Evolutionary conservation across 805 yeast species (phyloP), one percentile per base, ranked within the genome.

Genomic region (Monosporozyma aquatica): DNA sequence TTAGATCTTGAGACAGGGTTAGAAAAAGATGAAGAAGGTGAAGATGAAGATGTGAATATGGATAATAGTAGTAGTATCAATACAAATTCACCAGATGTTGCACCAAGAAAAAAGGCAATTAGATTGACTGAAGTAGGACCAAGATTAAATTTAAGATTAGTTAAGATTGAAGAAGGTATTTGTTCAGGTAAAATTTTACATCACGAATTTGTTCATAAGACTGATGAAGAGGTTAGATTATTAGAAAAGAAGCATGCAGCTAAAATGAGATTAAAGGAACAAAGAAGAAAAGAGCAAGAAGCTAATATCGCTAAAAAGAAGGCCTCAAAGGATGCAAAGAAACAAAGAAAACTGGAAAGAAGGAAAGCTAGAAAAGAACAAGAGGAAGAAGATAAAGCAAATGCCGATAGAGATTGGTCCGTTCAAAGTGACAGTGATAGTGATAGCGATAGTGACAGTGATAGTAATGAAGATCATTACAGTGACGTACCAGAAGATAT

Each of bases 121-220:
- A 89, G 87, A 60, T 70, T 92, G 40, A 85, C 90, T 1, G 98
- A 92, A 62, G 68, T 90, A 38, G 98, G 98, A 0, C 98, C 98
- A 28, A 74, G 98, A 50, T 65, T 92, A 62, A 77, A 75, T 51
- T 67, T 92, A 62, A 69, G 78, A 40, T 67, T 92, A 44, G 67
- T 82, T 39, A 92, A 92, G 66, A 85, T 92, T 42, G 97, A 90
- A 64, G 97, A 90, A 57, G 95, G 92, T 14, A 74, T 85, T 18
- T 90, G 96, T 45, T 69, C 80, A 0, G 95, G 97, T 41, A 89
- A 86, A 65, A 86, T 92, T 14, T 63, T 92, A 47, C 86, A 83
- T 64, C 98, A 92, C 60, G 72, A 85, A 36, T 72, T 68, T 42
- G 69, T 87, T 47, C 66, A 67, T 41, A 89, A 89, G 65, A 62